Evolutionary conservation across 31 red algal species (phyloP).

Genomic region (Endocladia muricata): DNA sequence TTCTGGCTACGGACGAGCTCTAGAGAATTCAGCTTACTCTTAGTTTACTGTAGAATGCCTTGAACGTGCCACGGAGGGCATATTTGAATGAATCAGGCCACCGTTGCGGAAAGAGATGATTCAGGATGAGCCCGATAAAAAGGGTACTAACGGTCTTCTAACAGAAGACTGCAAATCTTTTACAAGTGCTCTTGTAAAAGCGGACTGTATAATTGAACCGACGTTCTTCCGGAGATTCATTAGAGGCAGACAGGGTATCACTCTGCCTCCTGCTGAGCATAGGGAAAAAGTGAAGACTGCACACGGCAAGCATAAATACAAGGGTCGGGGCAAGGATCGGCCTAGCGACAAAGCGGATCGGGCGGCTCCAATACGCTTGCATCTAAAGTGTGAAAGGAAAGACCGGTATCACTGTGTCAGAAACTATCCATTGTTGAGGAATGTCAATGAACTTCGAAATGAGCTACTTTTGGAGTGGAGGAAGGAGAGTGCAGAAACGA

Average conservation of each 20-base stretch:
- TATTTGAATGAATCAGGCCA: neutral
- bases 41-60: neutral
- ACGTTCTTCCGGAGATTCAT: neutral
- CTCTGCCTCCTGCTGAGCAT: too few relatives aligned
- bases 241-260: neutral
- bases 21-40: neutral
- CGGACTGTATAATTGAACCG: neutral
- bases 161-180: neutral
- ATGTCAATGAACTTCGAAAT: neutral
- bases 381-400: neutral
- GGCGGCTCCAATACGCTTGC: neutral
- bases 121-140: slow-evolving; percentile 1
- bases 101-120: neutral
- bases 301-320: too few relatives aligned
- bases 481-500: neutral
- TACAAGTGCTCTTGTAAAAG: neutral
- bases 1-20: neutral
- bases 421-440: neutral
- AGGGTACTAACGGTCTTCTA: neutral
- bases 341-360: neutral
- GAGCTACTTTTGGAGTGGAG: neutral
- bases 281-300: too few relatives aligned
- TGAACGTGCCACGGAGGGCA: neutral
- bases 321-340: neutral
- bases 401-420: neutral